Evolutionary conservation across 805 yeast species (phyloP).

Genomic region (Jamesozyma spencerorum): DNA sequence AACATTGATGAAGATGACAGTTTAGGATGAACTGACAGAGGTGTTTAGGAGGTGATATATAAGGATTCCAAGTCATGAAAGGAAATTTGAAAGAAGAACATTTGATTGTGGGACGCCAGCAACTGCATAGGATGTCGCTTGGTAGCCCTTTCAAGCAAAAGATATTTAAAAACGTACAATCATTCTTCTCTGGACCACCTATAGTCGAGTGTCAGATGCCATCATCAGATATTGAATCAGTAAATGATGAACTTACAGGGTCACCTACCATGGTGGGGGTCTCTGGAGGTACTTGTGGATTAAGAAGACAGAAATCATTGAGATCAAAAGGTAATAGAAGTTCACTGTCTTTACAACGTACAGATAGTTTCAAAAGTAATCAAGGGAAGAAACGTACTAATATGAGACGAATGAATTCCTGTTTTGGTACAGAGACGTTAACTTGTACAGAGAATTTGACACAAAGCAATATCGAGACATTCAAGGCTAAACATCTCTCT

Average conservation of each 20-base stretch:
- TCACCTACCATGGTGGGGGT: background rate
- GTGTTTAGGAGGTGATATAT: background rate
- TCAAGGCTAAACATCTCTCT: background rate
- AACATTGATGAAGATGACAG: no score
- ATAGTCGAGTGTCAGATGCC: background rate
- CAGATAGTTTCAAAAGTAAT: slow-evolving; percentile 2
- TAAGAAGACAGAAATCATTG: background rate
- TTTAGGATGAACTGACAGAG: no score
- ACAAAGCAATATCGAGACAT: background rate
- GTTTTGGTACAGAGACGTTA: background rate
- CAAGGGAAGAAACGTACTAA: background rate
- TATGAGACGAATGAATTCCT: slow-evolving; percentile 2
- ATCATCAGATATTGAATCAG: background rate
- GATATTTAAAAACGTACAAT: slow-evolving; percentile 18
- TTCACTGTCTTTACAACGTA: background rate
- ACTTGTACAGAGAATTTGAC: background rate
- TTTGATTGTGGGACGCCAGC: slow-evolving; percentile 2
- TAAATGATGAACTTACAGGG: background rate
- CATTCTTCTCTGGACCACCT: slow-evolving; percentile 10
- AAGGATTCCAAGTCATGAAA: background rate
- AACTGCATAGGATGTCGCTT: slow-evolving; percentile 12
- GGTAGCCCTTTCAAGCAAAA: slow-evolving; percentile 15
- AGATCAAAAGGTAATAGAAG: background rate
- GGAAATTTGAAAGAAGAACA: background rate
- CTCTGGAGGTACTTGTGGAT: background rate